Evolutionary conservation across 805 yeast species (phyloP).

Genomic region (Ogataea wickerhamii): DNA sequence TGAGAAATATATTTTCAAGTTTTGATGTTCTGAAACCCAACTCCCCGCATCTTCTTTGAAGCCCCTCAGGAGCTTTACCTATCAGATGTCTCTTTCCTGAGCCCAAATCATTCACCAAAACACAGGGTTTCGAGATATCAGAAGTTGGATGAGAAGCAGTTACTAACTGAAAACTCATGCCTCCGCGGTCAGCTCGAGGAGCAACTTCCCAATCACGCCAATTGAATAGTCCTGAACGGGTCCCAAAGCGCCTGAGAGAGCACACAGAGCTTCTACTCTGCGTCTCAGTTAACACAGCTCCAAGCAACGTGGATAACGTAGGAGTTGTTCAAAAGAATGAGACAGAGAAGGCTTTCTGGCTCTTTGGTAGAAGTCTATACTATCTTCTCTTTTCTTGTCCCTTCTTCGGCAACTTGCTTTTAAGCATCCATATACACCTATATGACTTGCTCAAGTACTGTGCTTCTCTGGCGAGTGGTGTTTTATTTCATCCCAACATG

Average conservation of each 20-base stretch:
- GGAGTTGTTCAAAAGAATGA: no score
- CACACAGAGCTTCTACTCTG: neutral
- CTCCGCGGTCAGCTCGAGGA: conserved; percentile 4
- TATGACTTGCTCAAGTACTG: no score
- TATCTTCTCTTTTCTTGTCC: no score
- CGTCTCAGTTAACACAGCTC: neutral
- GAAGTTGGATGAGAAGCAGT: conserved; percentile 59
- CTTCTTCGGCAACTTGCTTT: no score
- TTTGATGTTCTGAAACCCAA: conserved; percentile 54
- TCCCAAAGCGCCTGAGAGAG: neutral
- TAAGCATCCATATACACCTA: no score
- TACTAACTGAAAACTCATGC: conserved; percentile 44
- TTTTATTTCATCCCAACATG: no score
- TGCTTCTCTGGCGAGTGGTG: no score
- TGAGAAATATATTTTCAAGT: conserved; percentile 62
- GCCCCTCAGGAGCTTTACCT: conserved; percentile 83
- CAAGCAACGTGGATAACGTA: neutral
- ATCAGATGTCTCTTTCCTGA: conserved; percentile 58
- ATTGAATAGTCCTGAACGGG: neutral
- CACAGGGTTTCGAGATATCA: conserved; percentile 55
- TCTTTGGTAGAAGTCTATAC: no score
- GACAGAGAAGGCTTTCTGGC: no score
- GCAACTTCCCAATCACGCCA: no score
- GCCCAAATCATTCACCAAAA: conserved; percentile 46
- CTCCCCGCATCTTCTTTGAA: conserved; percentile 71